Evolutionary conservation across 179 eudicot genomes (phyloP).

Genomic region (Carnegiea gigantea): DNA sequence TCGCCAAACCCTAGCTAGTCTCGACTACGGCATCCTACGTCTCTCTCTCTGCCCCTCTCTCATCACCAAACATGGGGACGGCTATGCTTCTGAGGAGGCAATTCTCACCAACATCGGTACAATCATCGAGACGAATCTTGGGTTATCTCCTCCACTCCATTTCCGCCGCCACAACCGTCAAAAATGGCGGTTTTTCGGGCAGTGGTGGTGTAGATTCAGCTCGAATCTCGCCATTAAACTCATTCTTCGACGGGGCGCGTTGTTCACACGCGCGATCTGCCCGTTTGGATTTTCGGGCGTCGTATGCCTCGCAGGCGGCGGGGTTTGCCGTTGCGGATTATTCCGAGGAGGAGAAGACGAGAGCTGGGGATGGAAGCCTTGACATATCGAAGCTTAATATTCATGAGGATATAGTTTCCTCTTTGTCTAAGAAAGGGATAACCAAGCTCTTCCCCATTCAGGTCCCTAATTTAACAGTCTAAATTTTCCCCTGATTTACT

Average conservation of each 20-base stretch:
- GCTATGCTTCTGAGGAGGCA: conserved; percentile 29
- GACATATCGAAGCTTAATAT: conserved; percentile 78
- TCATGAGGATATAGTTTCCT: conserved; percentile 45
- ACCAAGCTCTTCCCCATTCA: conserved; percentile 91
- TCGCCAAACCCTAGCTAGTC: conserved; percentile 16
- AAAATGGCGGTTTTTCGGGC: neutral
- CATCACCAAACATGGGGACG: conserved; percentile 26
- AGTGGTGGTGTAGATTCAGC: neutral
- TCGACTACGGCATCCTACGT: neutral
- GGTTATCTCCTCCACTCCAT: conserved; percentile 19
- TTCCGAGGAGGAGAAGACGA: conserved; percentile 47
- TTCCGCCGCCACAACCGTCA: neutral
- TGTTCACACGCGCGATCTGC: conserved; percentile 17
- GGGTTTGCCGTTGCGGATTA: conserved; percentile 57
- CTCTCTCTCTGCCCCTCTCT: neutral
- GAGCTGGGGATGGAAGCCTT: conserved; percentile 46
- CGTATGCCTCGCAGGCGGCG: conserved; percentile 43
- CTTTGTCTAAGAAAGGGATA: conserved; percentile 66
- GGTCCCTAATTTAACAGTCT: conserved; percentile 32
- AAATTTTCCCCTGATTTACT: too few species aligned
- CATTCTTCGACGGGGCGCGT: neutral
- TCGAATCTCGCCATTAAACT: neutral
- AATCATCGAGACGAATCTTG: conserved; percentile 19
- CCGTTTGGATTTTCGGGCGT: conserved; percentile 38
- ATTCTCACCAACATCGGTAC: conserved; percentile 14